Conservation (phyloP, 2,329 filamentous ascomycete genomes). For the Epichloe gansuensis region DNA sequence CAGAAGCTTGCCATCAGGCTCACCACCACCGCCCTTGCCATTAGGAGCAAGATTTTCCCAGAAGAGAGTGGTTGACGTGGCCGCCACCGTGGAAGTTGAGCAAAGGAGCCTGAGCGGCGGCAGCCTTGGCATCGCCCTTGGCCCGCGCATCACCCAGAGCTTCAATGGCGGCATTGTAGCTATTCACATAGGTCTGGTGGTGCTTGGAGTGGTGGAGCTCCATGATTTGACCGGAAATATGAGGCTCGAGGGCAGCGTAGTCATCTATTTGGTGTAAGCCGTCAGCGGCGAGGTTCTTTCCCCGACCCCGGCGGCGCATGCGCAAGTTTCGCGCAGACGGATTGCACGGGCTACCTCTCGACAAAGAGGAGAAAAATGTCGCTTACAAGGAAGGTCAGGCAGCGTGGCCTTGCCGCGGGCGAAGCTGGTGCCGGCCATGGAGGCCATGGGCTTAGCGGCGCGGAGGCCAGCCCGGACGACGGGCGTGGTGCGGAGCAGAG, state of each 20-base stretch:
- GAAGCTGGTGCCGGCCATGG: constrained; percentile 63
- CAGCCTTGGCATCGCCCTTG: constrained; percentile 45
- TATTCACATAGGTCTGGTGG: constrained; percentile 88
- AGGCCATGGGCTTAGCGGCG: constrained; percentile 48
- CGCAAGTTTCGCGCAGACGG: not conserved
- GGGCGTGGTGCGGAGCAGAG: constrained; percentile 60
- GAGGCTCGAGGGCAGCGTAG: constrained; percentile 83
- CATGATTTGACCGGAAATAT: constrained; percentile 86
- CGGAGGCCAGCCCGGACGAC: constrained; percentile 60
- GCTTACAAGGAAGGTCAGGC: constrained; percentile 61
- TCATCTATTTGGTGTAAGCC: constrained; percentile 53
- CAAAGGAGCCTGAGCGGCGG: constrained; percentile 36
- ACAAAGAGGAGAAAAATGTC: not conserved
- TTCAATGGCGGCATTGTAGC: constrained; percentile 69
- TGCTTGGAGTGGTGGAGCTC: constrained; percentile 91
- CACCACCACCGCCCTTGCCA: constrained; percentile 48
- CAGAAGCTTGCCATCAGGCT: constrained; percentile 49
- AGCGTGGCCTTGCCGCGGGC: constrained; percentile 83
- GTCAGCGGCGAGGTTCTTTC: not conserved
- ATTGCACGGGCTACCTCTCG: not conserved
- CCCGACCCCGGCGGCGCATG: not conserved
- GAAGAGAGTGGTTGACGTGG: constrained; percentile 82
- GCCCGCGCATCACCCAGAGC: constrained; percentile 53
- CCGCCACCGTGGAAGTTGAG: constrained; percentile 77
- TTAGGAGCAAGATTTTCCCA: constrained; percentile 71